Evolutionary conservation across 176 grass and related monocot genomes (phyloP), one percentile per base, ranked within the genome.

Genomic region (Bothriochloa decipiens): DNA sequence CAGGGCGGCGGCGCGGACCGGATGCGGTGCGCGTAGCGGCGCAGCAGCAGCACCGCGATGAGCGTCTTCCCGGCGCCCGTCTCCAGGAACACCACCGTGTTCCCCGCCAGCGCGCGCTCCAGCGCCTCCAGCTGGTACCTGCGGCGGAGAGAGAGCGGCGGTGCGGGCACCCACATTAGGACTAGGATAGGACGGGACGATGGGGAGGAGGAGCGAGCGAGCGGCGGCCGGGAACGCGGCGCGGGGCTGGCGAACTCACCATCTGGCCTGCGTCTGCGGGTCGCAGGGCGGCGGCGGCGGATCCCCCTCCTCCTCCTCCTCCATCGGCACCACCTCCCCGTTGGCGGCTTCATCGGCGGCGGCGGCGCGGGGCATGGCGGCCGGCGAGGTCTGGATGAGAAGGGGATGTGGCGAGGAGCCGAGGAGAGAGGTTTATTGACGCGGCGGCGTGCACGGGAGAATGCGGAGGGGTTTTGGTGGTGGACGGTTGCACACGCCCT

Each of bases 51-150:
- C 89, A 91, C 91, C 58, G 91, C 94, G 85, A 94, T 97, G 85
- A 94, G 85, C 17, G 94, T 97, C 85, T 97, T 97, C 46, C 94
- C 94, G 8, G 91, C 76, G 26, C 94, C 89, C 11, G 94, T 97
- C 42, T 90, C 94, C 60, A 94, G 87, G 87, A 88, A 97, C 23
- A 61, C 91, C 15, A 97, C 33, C 58, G 91, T 94, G 85, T 97
- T 97, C 79, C 85, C 82, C 35, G 37, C 53, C 82, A 86, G 7
- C 78, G 89, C 94, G 76, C 77, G 86, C 94, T 97, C 94, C 76
- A 94, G 75, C 86, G 94, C 94, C 89, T 97, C 94, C 20, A 90
- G 72, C 82, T 97, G 94, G 87, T 97, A 97, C 88, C 91, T 93
- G 82, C 68, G 37, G 12, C 64, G 35, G 35, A 36, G 35, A 36